phyloP scores from a whole-genome alignment of 2,329 filamentous ascomycete genomes.

The Graphiopsis chlorocephala region DNA sequence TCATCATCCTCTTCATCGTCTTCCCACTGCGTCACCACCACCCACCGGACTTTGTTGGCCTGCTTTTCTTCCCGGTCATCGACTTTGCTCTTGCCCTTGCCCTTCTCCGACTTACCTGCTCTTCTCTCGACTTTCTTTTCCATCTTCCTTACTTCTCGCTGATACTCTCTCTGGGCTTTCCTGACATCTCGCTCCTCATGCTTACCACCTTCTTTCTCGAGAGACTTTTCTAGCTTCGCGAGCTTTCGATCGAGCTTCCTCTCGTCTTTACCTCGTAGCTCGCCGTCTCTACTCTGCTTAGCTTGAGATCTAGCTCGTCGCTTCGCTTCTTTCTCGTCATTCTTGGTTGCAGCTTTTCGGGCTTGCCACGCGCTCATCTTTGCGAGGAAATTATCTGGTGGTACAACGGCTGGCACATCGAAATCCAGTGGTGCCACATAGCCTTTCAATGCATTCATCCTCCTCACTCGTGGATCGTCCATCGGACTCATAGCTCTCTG shows the following conservation, averaged over 20 bases:
- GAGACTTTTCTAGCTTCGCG: conserved; percentile 19
- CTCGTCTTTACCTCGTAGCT: not conserved
- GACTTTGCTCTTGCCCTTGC: not conserved
- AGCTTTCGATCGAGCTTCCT: conserved; percentile 21
- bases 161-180: conserved; percentile 13
- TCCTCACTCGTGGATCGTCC: conserved; percentile 23
- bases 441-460: conserved; percentile 22
- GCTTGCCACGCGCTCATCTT: conserved; percentile 22
- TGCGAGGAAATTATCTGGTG: conserved; percentile 19
- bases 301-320: conserved; percentile 12
- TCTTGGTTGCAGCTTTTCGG: conserved; percentile 21
- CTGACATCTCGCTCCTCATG: conserved; percentile 15
- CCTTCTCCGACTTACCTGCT: not conserved
- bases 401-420: conserved; percentile 18
- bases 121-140: not conserved
- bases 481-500: conserved; percentile 19
- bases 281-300: not conserved
- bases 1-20: not conserved
- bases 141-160: not conserved
- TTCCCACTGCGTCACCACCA: conserved; percentile 25
- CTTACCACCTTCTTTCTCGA: conserved; percentile 14
- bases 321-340: conserved; percentile 20
- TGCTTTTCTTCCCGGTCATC: conserved; percentile 23
- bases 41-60: conserved; percentile 29
- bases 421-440: conserved; percentile 26